Evolutionary conservation across 2,329 filamentous ascomycete species (phyloP).

Genomic region (Hirsutella minnesotensis): DNA sequence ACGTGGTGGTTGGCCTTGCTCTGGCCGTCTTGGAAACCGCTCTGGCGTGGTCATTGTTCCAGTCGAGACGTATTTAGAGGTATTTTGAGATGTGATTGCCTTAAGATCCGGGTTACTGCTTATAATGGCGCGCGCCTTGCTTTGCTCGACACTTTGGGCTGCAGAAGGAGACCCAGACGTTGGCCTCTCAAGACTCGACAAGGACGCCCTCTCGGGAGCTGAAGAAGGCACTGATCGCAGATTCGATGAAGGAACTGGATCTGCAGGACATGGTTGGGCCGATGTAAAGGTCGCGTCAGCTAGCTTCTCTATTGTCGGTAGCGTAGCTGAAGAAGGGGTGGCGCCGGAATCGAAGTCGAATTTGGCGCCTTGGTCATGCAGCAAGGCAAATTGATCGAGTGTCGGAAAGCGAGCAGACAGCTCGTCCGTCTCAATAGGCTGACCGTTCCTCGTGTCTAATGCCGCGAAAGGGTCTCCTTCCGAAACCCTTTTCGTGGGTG

Average conservation of each 20-base stretch:
- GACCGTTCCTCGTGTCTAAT: constrained; percentile 52
- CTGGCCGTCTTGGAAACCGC: constrained; percentile 15
- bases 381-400: constrained; percentile 80
- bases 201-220: constrained; percentile 9
- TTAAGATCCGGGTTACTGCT: constrained; percentile 50
- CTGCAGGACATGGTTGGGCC: constrained; percentile 14
- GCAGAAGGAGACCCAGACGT: constrained; percentile 27
- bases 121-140: constrained; percentile 47
- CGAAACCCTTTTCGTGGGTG: constrained; percentile 52
- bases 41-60: constrained; percentile 68
- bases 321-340: constrained; percentile 34
- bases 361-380: constrained; percentile 72
- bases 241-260: constrained; percentile 11
- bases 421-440: constrained; percentile 55
- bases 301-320: constrained; percentile 56
- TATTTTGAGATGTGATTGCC: constrained; percentile 37
- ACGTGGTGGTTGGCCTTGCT: constrained; percentile 7
- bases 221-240: constrained; percentile 20
- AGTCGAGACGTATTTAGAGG: constrained; percentile 36
- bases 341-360: constrained; percentile 68
- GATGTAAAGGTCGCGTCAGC: constrained; percentile 74
- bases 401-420: constrained; percentile 78
- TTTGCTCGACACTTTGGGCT: constrained; percentile 39
- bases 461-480: constrained; percentile 81
- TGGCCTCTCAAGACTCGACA: constrained; percentile 15